phyloP scores from a whole-genome alignment of 2,329 filamentous ascomycete genomes.

The Penicillium paneum region DNA sequence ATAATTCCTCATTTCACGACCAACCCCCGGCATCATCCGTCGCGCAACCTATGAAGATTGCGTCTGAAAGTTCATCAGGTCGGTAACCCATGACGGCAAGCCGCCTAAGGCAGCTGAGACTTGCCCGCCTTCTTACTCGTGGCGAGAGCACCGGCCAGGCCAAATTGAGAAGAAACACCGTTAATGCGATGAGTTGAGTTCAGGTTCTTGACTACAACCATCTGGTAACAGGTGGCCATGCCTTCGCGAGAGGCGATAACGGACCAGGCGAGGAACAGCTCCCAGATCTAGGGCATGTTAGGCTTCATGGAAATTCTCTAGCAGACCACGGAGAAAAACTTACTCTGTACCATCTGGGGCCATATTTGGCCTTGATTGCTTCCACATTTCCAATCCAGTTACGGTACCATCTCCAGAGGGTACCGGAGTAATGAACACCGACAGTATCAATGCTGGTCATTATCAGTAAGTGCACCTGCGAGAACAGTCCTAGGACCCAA shows the following conservation, averaged over 20 bases:
- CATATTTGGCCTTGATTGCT: slow-evolving; percentile 83
- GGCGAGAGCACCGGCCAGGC: slow-evolving; percentile 58
- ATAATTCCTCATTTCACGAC: too few relatives aligned
- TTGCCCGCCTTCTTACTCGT: slow-evolving; percentile 35
- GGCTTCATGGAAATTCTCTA: neutral
- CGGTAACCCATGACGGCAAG: too few relatives aligned
- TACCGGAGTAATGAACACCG: slow-evolving; percentile 86
- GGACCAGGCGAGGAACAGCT: slow-evolving; percentile 75
- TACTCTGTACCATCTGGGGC: slow-evolving; percentile 81
- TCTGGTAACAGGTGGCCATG: slow-evolving; percentile 73
- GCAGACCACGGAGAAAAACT: slow-evolving; percentile 35
- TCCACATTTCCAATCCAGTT: slow-evolving; percentile 88
- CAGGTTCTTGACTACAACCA: slow-evolving; percentile 74
- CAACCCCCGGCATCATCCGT: too few relatives aligned
- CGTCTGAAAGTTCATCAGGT: too few relatives aligned
- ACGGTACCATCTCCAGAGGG: slow-evolving; percentile 88
- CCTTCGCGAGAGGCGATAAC: slow-evolving; percentile 74
- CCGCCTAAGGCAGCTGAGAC: neutral
- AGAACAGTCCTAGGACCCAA: too few relatives aligned
- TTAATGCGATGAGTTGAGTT: slow-evolving; percentile 72
- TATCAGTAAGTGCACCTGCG: too few relatives aligned
- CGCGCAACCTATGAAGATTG: too few relatives aligned
- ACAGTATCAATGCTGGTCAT: slow-evolving; percentile 65
- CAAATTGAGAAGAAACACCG: slow-evolving; percentile 63
- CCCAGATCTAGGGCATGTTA: slow-evolving; percentile 62